phyloP scores from a whole-genome alignment of 768 basidiomycete species.

The Suillus bovinus region DNA sequence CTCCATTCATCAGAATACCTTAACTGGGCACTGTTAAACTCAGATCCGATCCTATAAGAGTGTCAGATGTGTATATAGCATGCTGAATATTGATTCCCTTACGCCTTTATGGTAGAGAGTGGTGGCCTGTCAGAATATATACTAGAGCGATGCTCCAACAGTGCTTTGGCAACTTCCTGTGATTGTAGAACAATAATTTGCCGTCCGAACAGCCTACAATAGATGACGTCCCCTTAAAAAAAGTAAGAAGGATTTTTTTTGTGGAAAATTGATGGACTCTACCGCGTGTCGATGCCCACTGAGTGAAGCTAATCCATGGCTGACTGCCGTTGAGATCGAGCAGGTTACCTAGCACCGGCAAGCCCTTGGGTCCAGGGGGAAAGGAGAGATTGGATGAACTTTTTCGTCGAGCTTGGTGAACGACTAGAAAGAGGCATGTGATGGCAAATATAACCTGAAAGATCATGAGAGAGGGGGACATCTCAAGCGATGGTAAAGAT shows the following conservation, averaged over 20 bases:
- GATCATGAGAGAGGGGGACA: constrained; percentile 13
- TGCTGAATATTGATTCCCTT: neutral
- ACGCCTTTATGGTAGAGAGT: constrained; percentile 29
- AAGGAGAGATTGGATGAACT: constrained; percentile 3
- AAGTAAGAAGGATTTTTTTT: neutral
- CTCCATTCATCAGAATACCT: constrained; percentile 33
- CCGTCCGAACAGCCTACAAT: constrained; percentile 32
- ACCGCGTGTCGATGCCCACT: constrained; percentile 31
- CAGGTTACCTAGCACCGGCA: constrained; percentile 31
- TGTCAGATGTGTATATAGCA: constrained; percentile 9
- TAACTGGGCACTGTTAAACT: constrained; percentile 32
- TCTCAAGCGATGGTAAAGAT: neutral
- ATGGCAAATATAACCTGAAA: constrained; percentile 9
- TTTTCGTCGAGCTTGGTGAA: constrained; percentile 16
- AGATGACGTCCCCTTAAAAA: constrained; percentile 31
- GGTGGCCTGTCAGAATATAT: constrained; percentile 41
- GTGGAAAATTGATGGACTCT: constrained; percentile 7
- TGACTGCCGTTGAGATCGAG: constrained; percentile 24
- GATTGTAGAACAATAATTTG: constrained; percentile 36
- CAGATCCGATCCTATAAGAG: constrained; percentile 24
- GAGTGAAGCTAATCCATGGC: constrained; percentile 37
- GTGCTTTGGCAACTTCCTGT: constrained; percentile 30
- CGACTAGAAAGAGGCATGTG: constrained; percentile 13
- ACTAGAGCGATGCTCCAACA: constrained; percentile 37
- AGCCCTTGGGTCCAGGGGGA: constrained; percentile 33